Evolutionary conservation across 768 basidiomycete species (phyloP).

Genomic region (Amanita fuliginea): DNA sequence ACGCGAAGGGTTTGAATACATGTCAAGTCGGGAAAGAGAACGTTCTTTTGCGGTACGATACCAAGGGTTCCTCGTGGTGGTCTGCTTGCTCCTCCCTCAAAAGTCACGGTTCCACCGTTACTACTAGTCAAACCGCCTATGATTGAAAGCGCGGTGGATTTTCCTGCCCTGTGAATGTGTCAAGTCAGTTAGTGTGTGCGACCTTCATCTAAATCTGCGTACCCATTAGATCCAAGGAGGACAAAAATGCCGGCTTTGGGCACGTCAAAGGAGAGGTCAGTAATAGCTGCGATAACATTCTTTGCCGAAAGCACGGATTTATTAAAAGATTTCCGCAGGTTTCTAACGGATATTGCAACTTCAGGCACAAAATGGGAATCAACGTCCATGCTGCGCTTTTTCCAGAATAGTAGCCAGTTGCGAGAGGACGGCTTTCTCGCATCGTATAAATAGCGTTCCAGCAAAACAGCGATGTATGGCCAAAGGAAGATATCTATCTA

Average conservation of each 20-base stretch:
- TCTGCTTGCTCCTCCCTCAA: conserved; percentile 38
- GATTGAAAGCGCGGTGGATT: conserved; percentile 62
- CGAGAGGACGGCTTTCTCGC: conserved; percentile 25
- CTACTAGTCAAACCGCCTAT: conserved; percentile 51
- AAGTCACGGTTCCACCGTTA: conserved; percentile 45
- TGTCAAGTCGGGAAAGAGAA: conserved; percentile 65
- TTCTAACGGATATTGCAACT: conserved; percentile 49
- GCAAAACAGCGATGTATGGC: conserved; percentile 51
- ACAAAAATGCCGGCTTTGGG: conserved; percentile 72
- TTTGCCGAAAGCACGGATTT: conserved; percentile 38
- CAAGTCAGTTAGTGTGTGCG: not conserved
- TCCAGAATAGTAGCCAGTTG: conserved; percentile 15
- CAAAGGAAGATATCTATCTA: conserved; percentile 68
- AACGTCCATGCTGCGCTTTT: conserved; percentile 3
- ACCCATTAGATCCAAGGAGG: conserved; percentile 65
- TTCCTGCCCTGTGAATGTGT: conserved; percentile 50
- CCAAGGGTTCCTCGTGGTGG: conserved; percentile 60
- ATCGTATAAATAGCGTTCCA: conserved; percentile 56
- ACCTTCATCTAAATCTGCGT: conserved; percentile 7
- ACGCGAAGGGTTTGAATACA: conserved; percentile 64
- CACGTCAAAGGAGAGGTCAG: conserved; percentile 55
- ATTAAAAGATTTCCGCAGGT: conserved; percentile 49
- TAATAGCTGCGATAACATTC: conserved; percentile 46
- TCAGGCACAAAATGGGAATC: conserved; percentile 21
- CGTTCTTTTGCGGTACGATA: conserved; percentile 78